Evolutionary conservation across 2,329 filamentous ascomycete species (phyloP).

Genomic region (Ophiocordyceps camponoti-leonardi): DNA sequence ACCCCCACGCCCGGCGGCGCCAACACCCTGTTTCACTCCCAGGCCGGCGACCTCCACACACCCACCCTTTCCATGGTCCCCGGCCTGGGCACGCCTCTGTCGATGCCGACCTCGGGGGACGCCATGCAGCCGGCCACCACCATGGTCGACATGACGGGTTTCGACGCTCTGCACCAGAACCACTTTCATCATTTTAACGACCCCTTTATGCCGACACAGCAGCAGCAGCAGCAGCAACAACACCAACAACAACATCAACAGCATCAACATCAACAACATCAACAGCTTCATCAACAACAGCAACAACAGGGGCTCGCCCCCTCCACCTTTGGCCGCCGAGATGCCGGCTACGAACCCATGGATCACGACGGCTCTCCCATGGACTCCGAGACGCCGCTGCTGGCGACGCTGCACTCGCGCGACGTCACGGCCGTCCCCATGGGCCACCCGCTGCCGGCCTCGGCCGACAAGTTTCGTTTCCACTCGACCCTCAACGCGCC

Average conservation of each 20-base stretch:
- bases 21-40: conserved; percentile 64
- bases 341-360: conserved; percentile 66
- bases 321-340: conserved; percentile 64
- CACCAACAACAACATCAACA: no score
- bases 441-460: conserved; percentile 28
- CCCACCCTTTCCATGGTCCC: conserved; percentile 58
- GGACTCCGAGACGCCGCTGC: conserved; percentile 37
- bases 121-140: conserved; percentile 40
- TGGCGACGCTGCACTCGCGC: conserved; percentile 39
- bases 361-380: conserved; percentile 57
- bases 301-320: conserved; percentile 52
- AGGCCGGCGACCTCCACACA: conserved; percentile 76
- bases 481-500: conserved; percentile 82
- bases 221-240: no score
- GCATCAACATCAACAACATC: no score
- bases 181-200: conserved; percentile 52
- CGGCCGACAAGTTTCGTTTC: conserved; percentile 66
- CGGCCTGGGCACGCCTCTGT: conserved; percentile 66
- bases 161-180: conserved; percentile 43
- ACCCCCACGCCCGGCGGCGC: conserved; percentile 71
- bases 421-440: conserved; percentile 28
- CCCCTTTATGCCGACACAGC: conserved; percentile 48
- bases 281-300: no score
- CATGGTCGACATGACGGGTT: conserved; percentile 49
- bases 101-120: conserved; percentile 54